Base-by-base conservation (phyloP, 2,329 filamentous ascomycete genomes). In the Colletotrichum sp. region DNA sequence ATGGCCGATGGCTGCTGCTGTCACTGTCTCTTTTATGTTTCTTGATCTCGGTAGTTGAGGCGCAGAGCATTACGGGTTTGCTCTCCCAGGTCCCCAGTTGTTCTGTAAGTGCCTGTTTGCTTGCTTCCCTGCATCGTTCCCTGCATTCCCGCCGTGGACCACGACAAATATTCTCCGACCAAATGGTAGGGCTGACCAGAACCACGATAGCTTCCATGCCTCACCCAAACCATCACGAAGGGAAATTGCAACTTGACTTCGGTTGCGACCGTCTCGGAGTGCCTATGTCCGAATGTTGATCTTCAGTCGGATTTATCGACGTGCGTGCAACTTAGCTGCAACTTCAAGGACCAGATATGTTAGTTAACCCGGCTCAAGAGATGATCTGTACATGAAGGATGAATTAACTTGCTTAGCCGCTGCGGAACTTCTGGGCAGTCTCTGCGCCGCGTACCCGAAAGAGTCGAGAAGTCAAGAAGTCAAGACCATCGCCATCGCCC, bases 401-500 rank as follows among this genome's bases (percentile, higher is more conserved):
- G 62, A 67, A 67, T 34, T 15, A 9, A 44, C 12, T 26, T n/a
- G 36, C 28, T 15, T 21, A 76, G 75, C 65, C 24, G 30, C 75
- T 13, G 66, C 57, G 9, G 18, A 64, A 28, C 60, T 76, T 55
- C 52, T 67, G 60, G 71, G 60, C 12, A 62, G 30, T 6, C 73
- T 80, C 18, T 80, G 79, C 49, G 78, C 72, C 62, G 68, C 68
- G 8, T 79, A 78, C 15, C 77, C 79, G 4, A 78, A 77, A 28
- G 75, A 79, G 15, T 80, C 78, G 3, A 71, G 78, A 18, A 74
- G 75, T 16, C 49, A 49, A 2, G 76, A 79, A n/a, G 77, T 80
- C 26, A 79, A 75, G 69, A 80, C 80, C 21, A 80, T 82, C 36
- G 81, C 81, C 18, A 80, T 82, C 66, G 55, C 24, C 30, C 73